These are phyloP conservation scores for Fusarium phyllophilum DNA, from an alignment of 2,329 filamentous ascomycete genomes.

Conservation along the genomic window DNA sequence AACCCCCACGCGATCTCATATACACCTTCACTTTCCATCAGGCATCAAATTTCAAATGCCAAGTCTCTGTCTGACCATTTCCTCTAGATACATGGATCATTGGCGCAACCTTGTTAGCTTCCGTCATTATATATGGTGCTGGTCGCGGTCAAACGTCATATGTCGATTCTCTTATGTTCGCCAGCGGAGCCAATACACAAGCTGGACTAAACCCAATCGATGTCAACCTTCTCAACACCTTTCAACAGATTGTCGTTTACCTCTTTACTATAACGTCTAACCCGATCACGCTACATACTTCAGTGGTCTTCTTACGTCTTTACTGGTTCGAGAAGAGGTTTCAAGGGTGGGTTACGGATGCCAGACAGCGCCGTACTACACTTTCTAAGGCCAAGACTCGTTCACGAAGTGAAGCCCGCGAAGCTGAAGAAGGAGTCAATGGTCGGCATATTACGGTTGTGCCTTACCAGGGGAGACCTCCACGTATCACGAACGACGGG, in stretches of 20 bases:
- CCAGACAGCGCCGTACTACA: slow-evolving; percentile 71
- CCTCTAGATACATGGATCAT: slow-evolving; percentile 81
- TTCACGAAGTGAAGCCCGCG: slow-evolving; percentile 54
- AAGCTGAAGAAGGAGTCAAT: slow-evolving; percentile 71
- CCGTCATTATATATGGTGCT: slow-evolving; percentile 77
- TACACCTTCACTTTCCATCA: slow-evolving; percentile 23
- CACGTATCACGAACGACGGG: slow-evolving; percentile 70
- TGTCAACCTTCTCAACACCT: slow-evolving; percentile 73
- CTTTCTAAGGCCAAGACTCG: slow-evolving; percentile 70
- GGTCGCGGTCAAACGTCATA: slow-evolving; percentile 72
- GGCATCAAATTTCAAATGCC: slow-evolving; percentile 1
- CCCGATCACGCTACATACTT: slow-evolving; percentile 84
- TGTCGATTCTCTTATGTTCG: slow-evolving; percentile 89
- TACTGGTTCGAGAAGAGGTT: slow-evolving; percentile 99
- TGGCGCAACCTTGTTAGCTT: slow-evolving; percentile 75
- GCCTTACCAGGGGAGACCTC: slow-evolving; percentile 63
- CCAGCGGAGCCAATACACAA: slow-evolving; percentile 87
- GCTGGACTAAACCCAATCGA: slow-evolving; percentile 88
- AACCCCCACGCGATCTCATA: slow-evolving; percentile 33
- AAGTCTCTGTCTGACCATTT: slow-evolving; percentile 33
- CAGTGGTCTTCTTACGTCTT: slow-evolving; percentile 89
- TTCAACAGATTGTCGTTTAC: slow-evolving; percentile 79
- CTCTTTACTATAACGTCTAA: slow-evolving; percentile 78
- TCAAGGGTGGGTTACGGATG: slow-evolving; percentile 81
- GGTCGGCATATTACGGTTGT: slow-evolving; percentile 74